A percentile compares a stretch with the other conserved stretches of the same genome.
These are phyloP conservation scores for Lobosporangium transversale DNA, from an alignment of 192 early-diverging fungal species.

Conservation along the genomic window DNA sequence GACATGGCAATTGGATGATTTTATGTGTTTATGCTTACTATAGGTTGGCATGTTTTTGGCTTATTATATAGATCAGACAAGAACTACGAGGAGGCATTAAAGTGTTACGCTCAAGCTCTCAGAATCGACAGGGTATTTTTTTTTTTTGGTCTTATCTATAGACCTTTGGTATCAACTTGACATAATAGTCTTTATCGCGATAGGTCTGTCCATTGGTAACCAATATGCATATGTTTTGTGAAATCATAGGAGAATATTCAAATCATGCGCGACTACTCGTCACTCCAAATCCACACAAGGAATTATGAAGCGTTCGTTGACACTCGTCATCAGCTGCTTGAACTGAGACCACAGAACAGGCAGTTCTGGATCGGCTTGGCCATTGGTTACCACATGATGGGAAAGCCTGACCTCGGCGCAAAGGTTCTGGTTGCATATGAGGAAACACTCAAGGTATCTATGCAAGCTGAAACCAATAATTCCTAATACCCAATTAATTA, in stretches of 20 bases:
- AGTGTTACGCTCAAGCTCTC: constrained; percentile 90
- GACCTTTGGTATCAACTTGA: no score
- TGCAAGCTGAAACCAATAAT: no score
- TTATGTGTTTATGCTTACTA: no score
- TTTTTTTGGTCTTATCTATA: neutral
- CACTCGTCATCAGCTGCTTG: constrained; percentile 73
- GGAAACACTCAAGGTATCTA: constrained; percentile 73
- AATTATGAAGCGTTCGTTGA: constrained; percentile 87
- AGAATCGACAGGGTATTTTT: constrained; percentile 76
- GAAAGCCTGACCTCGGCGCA: constrained; percentile 78
- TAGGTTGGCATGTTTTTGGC: constrained; percentile 97
- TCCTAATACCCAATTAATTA: no score
- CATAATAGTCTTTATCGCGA: no score
- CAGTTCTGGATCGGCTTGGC: constrained; percentile 90
- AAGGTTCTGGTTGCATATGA: constrained; percentile 77
- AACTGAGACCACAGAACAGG: constrained; percentile 72
- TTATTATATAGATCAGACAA: constrained; percentile 89
- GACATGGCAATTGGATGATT: no score
- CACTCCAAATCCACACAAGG: constrained; percentile 88
- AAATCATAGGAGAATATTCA: constrained; percentile 82
- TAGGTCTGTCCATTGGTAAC: neutral
- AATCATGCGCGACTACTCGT: constrained; percentile 90
- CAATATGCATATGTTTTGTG: no score
- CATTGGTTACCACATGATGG: constrained; percentile 83
- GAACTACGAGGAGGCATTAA: constrained; percentile 92